Conservation (phyloP, 768 basidiomycete genomes). For the Russula sp. region DNA sequence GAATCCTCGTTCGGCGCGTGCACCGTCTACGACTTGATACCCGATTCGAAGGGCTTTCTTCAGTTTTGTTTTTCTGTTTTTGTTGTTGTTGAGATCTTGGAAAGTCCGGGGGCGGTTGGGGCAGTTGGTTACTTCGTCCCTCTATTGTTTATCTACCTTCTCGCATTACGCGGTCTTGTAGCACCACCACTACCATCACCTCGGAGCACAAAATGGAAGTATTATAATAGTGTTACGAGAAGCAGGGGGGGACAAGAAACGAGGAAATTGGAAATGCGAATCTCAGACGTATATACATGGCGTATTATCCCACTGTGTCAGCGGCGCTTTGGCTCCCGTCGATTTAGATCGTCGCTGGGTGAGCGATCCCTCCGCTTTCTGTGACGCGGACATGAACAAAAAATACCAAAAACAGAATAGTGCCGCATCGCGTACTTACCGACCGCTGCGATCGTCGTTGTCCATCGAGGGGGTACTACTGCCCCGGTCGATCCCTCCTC, state of each 20-base stretch:
- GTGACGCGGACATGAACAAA: background rate
- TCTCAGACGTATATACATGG: background rate
- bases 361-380: constrained; percentile 25
- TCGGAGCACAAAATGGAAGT: background rate
- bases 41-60: no score
- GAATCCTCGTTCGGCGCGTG: constrained; percentile 20
- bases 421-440: constrained; percentile 13
- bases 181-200: background rate
- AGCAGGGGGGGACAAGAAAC: background rate
- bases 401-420: background rate
- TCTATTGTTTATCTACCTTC: background rate
- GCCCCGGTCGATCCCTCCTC: constrained; percentile 25
- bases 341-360: constrained; percentile 18
- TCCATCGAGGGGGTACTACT: constrained; percentile 14
- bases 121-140: background rate
- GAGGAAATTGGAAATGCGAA: background rate
- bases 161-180: background rate
- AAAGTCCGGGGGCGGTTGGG: background rate
- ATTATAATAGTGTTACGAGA: background rate
- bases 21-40: constrained; percentile 17
- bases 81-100: background rate
- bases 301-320: constrained; percentile 5
- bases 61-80: background rate
- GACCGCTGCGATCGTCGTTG: constrained; percentile 18
- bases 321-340: constrained; percentile 23